Base-by-base conservation (phyloP, 805 yeast genomes). In the Cyberlindnera japonica region DNA sequence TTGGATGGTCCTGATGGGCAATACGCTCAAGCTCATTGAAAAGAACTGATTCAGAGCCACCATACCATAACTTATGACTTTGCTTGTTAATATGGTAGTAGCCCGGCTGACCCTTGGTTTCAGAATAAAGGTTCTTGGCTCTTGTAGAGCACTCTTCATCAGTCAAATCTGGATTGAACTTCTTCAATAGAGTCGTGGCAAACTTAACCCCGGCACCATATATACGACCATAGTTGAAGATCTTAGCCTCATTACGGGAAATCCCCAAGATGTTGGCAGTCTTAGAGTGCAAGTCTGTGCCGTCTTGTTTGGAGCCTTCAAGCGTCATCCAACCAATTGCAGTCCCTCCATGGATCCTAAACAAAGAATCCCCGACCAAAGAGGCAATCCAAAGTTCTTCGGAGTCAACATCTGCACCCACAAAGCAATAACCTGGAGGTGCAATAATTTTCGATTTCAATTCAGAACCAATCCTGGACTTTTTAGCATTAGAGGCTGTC, bases 281-380 rank as follows among this genome's bases (percentile, higher is more conserved):
- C 50, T 85, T 89, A 0, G 97, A 88, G 59, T 93, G 99, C 45
- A 95, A 65, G 64, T 93, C 99, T 0, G 99, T 95, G 5, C 93
- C 95, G 40, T 84, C 91, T 41, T 68, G 71, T 63, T 93, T 93
- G 4, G 91, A 80, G 15, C 99, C 99, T 67, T 93, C 99, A 41
- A 93, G 70, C 2, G 97, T 90, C 99, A 93, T 95, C 99, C 99
- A 95, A 0, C 98, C 97, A 40, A 95, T 74, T 0, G 98, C 95
- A 0, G 98, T 88, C 12, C 95, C 95, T 6, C 99, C 99, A 61
- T 93, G 99, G 18, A 85, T 67, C 24, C 82, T 77, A 62, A 91
- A 87, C 38, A 82, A 77, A 0, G 98, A 81, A 59, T 93, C 99
- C 3, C 99, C 97, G 23, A 91, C 81, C 18, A 95, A 65, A 15